Evolutionary conservation across 1,284 basidiomycete genomes (phyloP).

Genomic region (Leccinum subatratum): DNA sequence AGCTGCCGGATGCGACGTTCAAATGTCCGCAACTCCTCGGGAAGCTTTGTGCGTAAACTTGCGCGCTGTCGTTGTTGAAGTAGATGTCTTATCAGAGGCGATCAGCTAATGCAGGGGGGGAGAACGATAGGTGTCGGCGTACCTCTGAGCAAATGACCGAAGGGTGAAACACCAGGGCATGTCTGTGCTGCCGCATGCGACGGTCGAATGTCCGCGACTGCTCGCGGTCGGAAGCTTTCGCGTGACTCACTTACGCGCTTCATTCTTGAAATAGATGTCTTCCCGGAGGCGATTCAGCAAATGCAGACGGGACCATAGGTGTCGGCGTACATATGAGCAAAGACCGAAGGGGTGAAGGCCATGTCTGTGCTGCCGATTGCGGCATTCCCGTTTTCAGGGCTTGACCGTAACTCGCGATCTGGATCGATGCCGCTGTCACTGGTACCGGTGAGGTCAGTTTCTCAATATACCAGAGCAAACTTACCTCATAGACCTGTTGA

Average conservation of each 20-base stretch:
- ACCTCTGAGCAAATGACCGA: slow-evolving; percentile 92
- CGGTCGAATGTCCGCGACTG: slow-evolving; percentile 29
- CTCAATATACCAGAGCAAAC: slow-evolving; percentile 18
- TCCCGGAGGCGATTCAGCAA: too few relatives aligned
- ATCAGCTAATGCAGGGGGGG: too few relatives aligned
- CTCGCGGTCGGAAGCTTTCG: too few relatives aligned
- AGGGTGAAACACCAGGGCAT: slow-evolving; percentile 99
- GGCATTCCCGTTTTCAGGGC: slow-evolving; percentile 94
- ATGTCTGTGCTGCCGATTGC: slow-evolving; percentile 96
- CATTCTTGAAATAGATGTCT: too few relatives aligned
- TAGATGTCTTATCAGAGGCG: too few relatives aligned
- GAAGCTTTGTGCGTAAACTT: too few relatives aligned
- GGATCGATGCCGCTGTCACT: slow-evolving; percentile 73
- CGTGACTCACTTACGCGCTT: too few relatives aligned
- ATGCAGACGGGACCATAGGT: too few relatives aligned
- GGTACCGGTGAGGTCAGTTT: slow-evolving; percentile 6
- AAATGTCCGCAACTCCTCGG: too few relatives aligned
- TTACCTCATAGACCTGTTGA: slow-evolving; percentile 91
- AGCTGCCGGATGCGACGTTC: slow-evolving; percentile 40
- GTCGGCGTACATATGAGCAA: slow-evolving; percentile 95
- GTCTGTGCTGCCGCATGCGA: slow-evolving; percentile 94
- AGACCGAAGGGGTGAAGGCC: slow-evolving; percentile 91
- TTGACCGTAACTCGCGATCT: slow-evolving; percentile 81
- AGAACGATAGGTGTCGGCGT: slow-evolving; percentile 55
- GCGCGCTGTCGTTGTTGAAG: too few relatives aligned